Evolutionary conservation across 202 grass and related monocot genomes (phyloP).

Genomic region (Musa balbisiana): DNA sequence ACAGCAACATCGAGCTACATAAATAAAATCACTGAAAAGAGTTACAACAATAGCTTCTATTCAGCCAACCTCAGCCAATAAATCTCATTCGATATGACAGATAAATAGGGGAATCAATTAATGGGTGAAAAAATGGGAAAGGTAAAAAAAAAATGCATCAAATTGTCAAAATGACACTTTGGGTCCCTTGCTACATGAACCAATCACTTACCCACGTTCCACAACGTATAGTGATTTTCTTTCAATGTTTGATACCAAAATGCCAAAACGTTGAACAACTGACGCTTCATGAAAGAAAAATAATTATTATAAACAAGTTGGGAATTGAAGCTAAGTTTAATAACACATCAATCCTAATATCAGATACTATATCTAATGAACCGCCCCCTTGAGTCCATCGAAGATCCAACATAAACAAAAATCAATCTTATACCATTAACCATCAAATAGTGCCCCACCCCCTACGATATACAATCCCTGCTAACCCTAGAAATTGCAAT

Average conservation of each 20-base stretch:
- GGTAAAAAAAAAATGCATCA: too few relatives aligned
- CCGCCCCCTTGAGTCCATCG: not conserved
- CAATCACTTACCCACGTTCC: too few relatives aligned
- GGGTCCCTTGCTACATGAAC: too few relatives aligned
- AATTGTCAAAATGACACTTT: too few relatives aligned
- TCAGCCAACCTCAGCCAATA: not conserved
- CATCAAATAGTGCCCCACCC: not conserved
- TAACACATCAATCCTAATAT: not conserved
- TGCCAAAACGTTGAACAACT: too few relatives aligned
- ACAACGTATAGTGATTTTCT: too few relatives aligned
- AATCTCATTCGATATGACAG: not conserved
- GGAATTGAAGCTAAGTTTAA: too few relatives aligned
- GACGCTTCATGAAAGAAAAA: too few relatives aligned
- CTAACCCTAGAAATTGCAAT: not conserved
- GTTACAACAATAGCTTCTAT: not conserved
- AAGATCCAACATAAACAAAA: not conserved
- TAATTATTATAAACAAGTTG: too few relatives aligned
- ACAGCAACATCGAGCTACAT: constrained; percentile 66
- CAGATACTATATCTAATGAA: not conserved
- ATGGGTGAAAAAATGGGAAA: too few relatives aligned
- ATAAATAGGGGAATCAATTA: not conserved
- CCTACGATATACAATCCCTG: not conserved
- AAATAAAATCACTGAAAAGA: constrained; percentile 6
- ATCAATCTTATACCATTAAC: not conserved
- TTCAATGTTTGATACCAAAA: too few relatives aligned